Conservation (phyloP, 305 asterid species). For the Fraxinus platypoda region DNA sequence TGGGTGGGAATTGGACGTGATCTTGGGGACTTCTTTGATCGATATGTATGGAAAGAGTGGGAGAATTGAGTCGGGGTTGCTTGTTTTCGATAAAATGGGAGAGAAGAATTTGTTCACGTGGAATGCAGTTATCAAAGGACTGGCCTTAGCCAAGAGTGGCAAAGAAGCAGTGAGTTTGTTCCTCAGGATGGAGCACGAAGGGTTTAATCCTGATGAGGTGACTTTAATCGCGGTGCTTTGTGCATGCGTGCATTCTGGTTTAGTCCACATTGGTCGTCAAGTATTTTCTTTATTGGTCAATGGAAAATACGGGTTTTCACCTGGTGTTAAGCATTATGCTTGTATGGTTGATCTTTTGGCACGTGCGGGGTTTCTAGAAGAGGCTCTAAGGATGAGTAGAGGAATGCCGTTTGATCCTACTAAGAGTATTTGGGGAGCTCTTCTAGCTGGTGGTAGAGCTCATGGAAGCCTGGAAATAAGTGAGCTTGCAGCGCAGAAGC, state of each 20-base stretch:
- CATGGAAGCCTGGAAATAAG: constrained; percentile 32
- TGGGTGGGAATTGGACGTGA: constrained; percentile 53
- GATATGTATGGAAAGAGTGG: constrained; percentile 57
- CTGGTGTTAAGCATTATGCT: constrained; percentile 45
- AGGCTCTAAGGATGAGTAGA: constrained; percentile 33
- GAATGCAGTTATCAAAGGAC: constrained; percentile 49
- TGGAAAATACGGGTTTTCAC: constrained; percentile 41
- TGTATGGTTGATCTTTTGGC: constrained; percentile 53
- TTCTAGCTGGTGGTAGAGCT: constrained; percentile 44
- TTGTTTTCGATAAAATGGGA: constrained; percentile 41
- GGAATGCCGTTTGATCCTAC: constrained; percentile 47
- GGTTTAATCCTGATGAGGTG: constrained; percentile 41
- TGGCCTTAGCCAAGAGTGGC: constrained; percentile 43
- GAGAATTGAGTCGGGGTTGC: constrained; percentile 35
- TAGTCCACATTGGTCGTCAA: constrained; percentile 33
- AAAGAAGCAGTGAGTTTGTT: constrained; percentile 41
- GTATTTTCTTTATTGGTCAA: constrained; percentile 37
- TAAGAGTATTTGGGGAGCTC: constrained; percentile 51
- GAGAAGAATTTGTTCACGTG: constrained; percentile 50
- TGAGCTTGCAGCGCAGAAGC: constrained; percentile 51
- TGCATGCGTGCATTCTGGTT: constrained; percentile 48
- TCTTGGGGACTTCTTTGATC: constrained; percentile 51
- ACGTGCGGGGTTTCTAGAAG: constrained; percentile 42
- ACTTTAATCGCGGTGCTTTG: constrained; percentile 42
- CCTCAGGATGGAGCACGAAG: constrained; percentile 39